A percentile compares a stretch with the other conserved stretches of the same genome.
phyloP scores from a whole-genome alignment of 805 yeast species.

The Starmerella stigmatis region DNA sequence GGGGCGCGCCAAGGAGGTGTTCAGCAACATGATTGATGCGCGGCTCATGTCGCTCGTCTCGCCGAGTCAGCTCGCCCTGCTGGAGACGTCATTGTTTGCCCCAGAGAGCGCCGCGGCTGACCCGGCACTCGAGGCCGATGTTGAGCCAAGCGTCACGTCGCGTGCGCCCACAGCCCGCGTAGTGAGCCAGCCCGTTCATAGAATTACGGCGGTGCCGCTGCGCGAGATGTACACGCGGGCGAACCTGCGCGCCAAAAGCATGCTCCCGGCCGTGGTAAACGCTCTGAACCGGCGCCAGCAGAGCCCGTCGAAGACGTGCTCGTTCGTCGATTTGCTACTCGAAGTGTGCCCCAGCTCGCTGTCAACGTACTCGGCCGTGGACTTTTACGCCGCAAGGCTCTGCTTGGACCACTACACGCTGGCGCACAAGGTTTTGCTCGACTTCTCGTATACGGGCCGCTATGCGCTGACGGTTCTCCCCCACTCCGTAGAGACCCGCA shows the following conservation, averaged over 20 bases:
- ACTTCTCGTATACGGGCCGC: slow-evolving; percentile 7
- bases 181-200: slow-evolving; percentile 8
- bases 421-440: slow-evolving; percentile 6
- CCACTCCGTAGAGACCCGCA: slow-evolving; percentile 4
- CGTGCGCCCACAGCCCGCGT: slow-evolving; percentile 7
- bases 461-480: slow-evolving; percentile 18
- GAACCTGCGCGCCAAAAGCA: neutral
- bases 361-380: slow-evolving; percentile 9
- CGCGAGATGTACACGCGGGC: slow-evolving; percentile 6
- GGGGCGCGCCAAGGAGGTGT: slow-evolving; percentile 8
- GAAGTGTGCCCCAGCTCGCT: neutral
- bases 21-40: slow-evolving; percentile 10
- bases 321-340: slow-evolving; percentile 10
- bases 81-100: neutral
- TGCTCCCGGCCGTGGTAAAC: neutral
- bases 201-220: slow-evolving; percentile 8
- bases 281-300: slow-evolving; percentile 1
- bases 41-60: slow-evolving; percentile 12
- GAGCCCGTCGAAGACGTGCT: neutral
- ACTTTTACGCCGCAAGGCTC: slow-evolving; percentile 17
- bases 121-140: neutral
- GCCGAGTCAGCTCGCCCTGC: neutral
- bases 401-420: slow-evolving; percentile 20
- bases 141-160: neutral
- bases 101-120: slow-evolving; percentile 3